Base-by-base conservation (phyloP, 345 rosid genomes). In the Toxicodendron radicans region DNA sequence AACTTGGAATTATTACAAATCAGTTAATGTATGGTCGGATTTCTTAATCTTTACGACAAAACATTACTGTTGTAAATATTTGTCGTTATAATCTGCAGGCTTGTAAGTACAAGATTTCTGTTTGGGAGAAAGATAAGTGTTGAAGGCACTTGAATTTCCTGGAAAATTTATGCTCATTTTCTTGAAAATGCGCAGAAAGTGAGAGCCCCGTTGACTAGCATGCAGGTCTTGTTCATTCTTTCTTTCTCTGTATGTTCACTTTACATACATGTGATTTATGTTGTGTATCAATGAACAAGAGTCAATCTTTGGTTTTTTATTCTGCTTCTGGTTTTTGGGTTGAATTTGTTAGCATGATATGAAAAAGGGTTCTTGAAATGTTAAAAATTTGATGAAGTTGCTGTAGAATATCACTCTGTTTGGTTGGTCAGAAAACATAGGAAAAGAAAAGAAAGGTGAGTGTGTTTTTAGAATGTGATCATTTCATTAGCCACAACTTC, bases 181-280 rank as follows among this genome's bases (percentile, higher is more conserved):
- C 48, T 33, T 7, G 21, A 65, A 38, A 60, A 10, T 65, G 57
- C 7, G 62, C 57, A 21, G 8, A 11, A 59, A 30, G 20, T 24
- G 32, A 58, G 45, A 61, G 73, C 35, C n/a, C 53, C 46, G 69
- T 75, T 75, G 79, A 75, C 74, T 75, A 16, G 64, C 9, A 68
- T 24, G 45, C 53, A 68, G 69, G 78, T 75, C 2, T 32, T 62
- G 45, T n/a, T 20, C 68, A 41, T 17, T 33, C 64, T 49, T 49
- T 49, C 21, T 52, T 27, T 12, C 35, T 58, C 38, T 30, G 35
- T 48, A 16, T 67, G 30, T 49, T 24, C 57, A 5, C 14, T 6
- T 75, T 18, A 17, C 53, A 49, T 49, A 3, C 3, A 49, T 49
- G 18, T 3, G 17, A 10, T 49, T 49, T 49, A 6, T 35, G 38